These are phyloP conservation scores for Sutorius eximius DNA, from an alignment of 1,284 basidiomycete species.

Conservation along the genomic window DNA sequence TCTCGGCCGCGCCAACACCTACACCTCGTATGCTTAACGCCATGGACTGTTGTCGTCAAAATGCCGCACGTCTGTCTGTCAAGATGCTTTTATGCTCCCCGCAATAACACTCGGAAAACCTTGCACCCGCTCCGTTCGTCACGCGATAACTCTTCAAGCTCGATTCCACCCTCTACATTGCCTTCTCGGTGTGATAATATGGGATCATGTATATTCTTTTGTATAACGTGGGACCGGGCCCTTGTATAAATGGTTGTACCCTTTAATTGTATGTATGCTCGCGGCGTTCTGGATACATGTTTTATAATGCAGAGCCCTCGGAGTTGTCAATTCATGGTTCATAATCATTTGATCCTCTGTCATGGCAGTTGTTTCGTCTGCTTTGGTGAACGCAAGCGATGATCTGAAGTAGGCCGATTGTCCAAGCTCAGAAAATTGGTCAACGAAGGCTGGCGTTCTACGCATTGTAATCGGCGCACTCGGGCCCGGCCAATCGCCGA, in stretches of 20 bases:
- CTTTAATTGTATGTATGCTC: slow-evolving; percentile 29
- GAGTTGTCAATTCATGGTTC: not conserved
- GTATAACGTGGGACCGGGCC: slow-evolving; percentile 23
- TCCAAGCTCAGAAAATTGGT: not conserved
- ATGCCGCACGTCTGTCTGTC: slow-evolving; percentile 9
- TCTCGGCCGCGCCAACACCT: slow-evolving; percentile 17
- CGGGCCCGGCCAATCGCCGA: not conserved
- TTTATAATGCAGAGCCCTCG: not conserved
- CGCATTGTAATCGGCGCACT: not conserved
- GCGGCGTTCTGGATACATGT: slow-evolving; percentile 2
- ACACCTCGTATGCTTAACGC: slow-evolving; percentile 24
- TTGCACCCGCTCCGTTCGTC: slow-evolving; percentile 6
- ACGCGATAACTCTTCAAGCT: slow-evolving; percentile 24
- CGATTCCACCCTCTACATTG: slow-evolving; percentile 15
- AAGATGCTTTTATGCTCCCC: slow-evolving; percentile 28
- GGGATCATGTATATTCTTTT: slow-evolving; percentile 37
- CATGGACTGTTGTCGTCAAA: not conserved
- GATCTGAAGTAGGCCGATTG: too few species aligned
- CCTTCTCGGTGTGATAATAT: slow-evolving; percentile 29
- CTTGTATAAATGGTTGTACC: slow-evolving; percentile 29
- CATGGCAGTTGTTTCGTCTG: too few species aligned
- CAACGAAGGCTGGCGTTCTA: not conserved
- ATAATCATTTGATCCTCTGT: too few species aligned
- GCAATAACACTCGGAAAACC: slow-evolving; percentile 3
- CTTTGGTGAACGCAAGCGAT: too few species aligned